Evolutionary conservation across 1,139 yeast genomes (phyloP), one percentile per base, ranked within the genome.

Genomic region (Candida sp.): DNA sequence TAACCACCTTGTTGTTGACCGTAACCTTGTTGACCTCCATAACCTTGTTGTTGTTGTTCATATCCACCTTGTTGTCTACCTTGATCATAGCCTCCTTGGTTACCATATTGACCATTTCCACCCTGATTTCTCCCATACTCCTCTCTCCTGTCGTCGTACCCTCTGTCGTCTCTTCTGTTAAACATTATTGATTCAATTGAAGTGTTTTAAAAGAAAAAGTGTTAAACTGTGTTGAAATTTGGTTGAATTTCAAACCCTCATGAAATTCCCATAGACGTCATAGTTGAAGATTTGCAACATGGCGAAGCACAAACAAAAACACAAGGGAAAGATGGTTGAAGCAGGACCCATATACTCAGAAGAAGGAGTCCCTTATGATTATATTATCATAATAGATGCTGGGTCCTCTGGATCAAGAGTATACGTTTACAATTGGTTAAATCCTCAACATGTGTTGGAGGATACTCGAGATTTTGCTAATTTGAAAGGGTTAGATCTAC

Each of bases 321-420:
- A 15, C 19, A 15, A 15, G 19, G 19, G 19, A 15, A 39, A 42
- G 8, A 39, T 42, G 19, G 39, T 45, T 22, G 45, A 50, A 21
- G 45, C 58, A 1, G 73, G 72, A 4, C 70, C 73, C 2, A 41
- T 66, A 7, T 55, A 52, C 41, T 69, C 73, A 37, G 53, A 60
- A 5, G 60, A 70, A 3, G 77, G 76, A 0, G 59, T 73, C 1
- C 85, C 87, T 1, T 79, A 76, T 49, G 83, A 83, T 55, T 87
- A 84, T 59, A 78, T 87, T 3, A 78, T 88, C 2, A 74, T 88
- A 8, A 81, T 88, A 21, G 96, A 88, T 57, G 86, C 95, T 0
- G 96, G 96, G 0, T 85, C 95, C 1, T 82, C 81, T 39, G 96
- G 96, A 0, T 82, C 95, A 1, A 66, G 96, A 12, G 86, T 86